Conservation (phyloP, 257 asterid genomes). For the Euphrasia confusa region DNA sequence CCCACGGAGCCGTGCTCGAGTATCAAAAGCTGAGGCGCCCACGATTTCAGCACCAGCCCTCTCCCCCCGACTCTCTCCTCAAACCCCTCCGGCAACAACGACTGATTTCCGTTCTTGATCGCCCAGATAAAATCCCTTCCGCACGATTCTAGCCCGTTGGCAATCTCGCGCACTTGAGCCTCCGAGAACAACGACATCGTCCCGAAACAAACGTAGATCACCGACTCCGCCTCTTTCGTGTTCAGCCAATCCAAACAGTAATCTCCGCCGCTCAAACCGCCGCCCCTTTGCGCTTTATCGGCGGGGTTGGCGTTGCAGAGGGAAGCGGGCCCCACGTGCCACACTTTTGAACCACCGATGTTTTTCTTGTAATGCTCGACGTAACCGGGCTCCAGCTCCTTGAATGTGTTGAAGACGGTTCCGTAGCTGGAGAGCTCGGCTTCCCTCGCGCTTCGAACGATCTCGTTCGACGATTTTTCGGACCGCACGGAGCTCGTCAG, state of each 20-base stretch:
- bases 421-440: background rate
- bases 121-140: constrained; percentile 45
- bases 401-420: background rate
- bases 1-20: constrained; percentile 38
- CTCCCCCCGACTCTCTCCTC: constrained; percentile 21
- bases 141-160: constrained; percentile 39
- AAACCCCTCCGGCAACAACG: constrained; percentile 20
- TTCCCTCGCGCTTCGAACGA: background rate
- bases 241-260: background rate
- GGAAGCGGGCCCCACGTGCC: background rate
- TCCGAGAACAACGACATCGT: constrained; percentile 37
- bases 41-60: constrained; percentile 39
- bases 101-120: constrained; percentile 30
- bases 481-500: background rate
- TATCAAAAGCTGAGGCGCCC: constrained; percentile 58
- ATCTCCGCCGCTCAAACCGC: background rate
- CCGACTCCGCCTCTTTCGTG: constrained; percentile 26
- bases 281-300: background rate
- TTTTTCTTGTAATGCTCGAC: background rate
- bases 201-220: constrained; percentile 51
- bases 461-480: background rate
- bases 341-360: background rate
- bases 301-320: background rate
- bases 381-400: background rate
- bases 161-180: constrained; percentile 36